Evolutionary conservation across 768 basidiomycete species (phyloP).

Genomic region (Pleurotus pulmonarius): DNA sequence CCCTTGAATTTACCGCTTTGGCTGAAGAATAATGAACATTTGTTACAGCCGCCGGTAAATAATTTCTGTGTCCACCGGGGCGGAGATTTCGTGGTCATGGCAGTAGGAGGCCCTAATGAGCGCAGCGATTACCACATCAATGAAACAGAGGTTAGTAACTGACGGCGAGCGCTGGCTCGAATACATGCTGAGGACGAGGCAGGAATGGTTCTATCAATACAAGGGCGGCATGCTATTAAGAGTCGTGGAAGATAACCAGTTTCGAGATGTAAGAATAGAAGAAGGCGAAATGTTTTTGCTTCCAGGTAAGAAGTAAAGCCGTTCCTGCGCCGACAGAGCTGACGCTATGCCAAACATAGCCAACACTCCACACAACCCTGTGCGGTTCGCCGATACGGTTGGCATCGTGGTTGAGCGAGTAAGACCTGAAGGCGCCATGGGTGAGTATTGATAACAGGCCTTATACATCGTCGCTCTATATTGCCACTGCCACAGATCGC

Average conservation of each 20-base stretch:
- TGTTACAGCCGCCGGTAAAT: slow-evolving; percentile 89
- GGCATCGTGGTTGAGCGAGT: slow-evolving; percentile 90
- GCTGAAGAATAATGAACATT: slow-evolving; percentile 77
- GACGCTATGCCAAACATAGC: slow-evolving; percentile 37
- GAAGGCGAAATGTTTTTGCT: slow-evolving; percentile 98
- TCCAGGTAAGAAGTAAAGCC: slow-evolving; percentile 54
- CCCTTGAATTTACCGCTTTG: slow-evolving; percentile 91
- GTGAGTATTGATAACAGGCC: too few species aligned
- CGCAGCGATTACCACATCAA: slow-evolving; percentile 94
- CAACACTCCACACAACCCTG: slow-evolving; percentile 96
- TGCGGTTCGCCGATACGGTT: slow-evolving; percentile 88
- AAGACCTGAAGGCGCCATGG: slow-evolving; percentile 67
- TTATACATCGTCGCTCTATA: too few species aligned
- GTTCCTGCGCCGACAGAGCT: neutral
- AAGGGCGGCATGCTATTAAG: slow-evolving; percentile 91
- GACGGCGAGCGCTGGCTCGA: too few species aligned
- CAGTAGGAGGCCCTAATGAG: slow-evolving; percentile 92
- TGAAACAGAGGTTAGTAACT: slow-evolving; percentile 94
- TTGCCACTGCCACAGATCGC: slow-evolving; percentile 78
- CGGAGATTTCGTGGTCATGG: slow-evolving; percentile 92
- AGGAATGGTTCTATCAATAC: slow-evolving; percentile 99
- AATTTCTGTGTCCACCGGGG: slow-evolving; percentile 84
- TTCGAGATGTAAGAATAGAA: slow-evolving; percentile 83
- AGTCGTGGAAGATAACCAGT: slow-evolving; percentile 75
- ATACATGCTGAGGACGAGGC: neutral